These are phyloP conservation scores for Penicillium sclerotigenum DNA, from an alignment of 2,329 filamentous ascomycete species.

Conservation along the genomic window DNA sequence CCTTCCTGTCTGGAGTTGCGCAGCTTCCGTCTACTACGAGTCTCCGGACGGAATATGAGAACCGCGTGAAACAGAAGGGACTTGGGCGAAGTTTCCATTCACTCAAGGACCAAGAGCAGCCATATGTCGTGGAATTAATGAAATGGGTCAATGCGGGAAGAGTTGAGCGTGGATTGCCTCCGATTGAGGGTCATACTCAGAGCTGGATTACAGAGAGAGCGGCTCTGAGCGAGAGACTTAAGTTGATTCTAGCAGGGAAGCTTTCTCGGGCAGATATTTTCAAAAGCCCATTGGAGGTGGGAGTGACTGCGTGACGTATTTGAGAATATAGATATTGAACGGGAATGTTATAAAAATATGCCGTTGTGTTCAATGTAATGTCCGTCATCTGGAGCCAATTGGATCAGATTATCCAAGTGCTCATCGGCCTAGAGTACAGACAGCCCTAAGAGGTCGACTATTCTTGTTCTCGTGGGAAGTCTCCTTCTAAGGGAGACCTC, in stretches of 20 bases:
- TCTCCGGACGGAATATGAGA: constrained; percentile 37
- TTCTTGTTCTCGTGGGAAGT: background rate
- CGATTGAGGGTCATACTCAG: constrained; percentile 31
- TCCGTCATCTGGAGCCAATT: background rate
- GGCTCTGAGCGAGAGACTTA: constrained; percentile 23
- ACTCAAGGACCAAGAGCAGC: constrained; percentile 34
- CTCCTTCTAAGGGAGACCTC: background rate
- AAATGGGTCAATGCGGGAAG: constrained; percentile 36
- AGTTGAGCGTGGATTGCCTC: constrained; percentile 14
- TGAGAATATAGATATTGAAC: background rate
- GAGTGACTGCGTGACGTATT: background rate
- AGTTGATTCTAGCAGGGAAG: constrained; percentile 15
- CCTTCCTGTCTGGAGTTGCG: constrained; percentile 54
- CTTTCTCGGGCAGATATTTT: constrained; percentile 4
- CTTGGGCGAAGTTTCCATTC: constrained; percentile 39
- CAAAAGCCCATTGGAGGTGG: constrained; percentile 5
- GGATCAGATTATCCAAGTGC: background rate
- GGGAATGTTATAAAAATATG: too few species aligned
- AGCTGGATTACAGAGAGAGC: constrained; percentile 31
- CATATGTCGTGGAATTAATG: constrained; percentile 35
- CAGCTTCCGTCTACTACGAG: constrained; percentile 45
- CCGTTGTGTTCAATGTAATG: too few species aligned
- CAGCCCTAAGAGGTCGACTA: too few species aligned
- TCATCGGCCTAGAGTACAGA: background rate
- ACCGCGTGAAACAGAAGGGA: constrained; percentile 26